Evolutionary conservation across 192 early-diverging fungal species (phyloP).

Genomic region (Chytriomyces sp.): DNA sequence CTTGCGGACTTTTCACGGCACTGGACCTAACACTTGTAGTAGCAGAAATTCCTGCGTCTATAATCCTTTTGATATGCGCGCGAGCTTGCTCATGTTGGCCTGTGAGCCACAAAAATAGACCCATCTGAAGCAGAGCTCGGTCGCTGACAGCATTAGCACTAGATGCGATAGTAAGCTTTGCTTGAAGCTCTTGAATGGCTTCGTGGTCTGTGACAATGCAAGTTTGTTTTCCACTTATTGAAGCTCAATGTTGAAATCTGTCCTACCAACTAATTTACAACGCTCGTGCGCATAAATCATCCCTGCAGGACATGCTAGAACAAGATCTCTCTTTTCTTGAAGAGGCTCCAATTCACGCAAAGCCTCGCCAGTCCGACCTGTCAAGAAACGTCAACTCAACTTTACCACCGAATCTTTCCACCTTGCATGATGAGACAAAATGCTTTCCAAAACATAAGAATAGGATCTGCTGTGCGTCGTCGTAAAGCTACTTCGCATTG

Average conservation of each 20-base stretch:
- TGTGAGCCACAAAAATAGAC: constrained; percentile 44
- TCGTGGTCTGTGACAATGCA: constrained; percentile 43
- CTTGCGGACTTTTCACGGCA: constrained; percentile 6
- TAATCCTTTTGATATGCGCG: constrained; percentile 30
- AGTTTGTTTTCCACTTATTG: background rate
- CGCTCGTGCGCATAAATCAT: constrained; percentile 55
- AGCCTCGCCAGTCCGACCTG: constrained; percentile 46
- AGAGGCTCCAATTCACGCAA: constrained; percentile 46
- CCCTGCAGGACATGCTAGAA: constrained; percentile 41
- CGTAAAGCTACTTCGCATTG: constrained; percentile 45
- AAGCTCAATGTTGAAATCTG: constrained; percentile 9
- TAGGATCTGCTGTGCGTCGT: constrained; percentile 43
- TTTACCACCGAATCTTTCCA: background rate
- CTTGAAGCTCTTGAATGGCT: constrained; percentile 53
- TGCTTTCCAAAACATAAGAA: constrained; percentile 51
- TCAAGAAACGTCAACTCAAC: background rate
- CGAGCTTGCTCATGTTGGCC: constrained; percentile 36
- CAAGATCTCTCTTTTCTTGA: constrained; percentile 54
- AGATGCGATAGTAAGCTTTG: constrained; percentile 47
- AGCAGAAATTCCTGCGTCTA: constrained; percentile 9
- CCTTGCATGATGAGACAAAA: constrained; percentile 38
- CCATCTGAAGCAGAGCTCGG: constrained; percentile 34
- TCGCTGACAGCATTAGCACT: constrained; percentile 24
- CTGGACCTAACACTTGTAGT: background rate
- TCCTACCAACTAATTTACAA: constrained; percentile 49